Base-by-base conservation (phyloP, 2,329 filamentous ascomycete species). In the Colletotrichum coccodes region DNA sequence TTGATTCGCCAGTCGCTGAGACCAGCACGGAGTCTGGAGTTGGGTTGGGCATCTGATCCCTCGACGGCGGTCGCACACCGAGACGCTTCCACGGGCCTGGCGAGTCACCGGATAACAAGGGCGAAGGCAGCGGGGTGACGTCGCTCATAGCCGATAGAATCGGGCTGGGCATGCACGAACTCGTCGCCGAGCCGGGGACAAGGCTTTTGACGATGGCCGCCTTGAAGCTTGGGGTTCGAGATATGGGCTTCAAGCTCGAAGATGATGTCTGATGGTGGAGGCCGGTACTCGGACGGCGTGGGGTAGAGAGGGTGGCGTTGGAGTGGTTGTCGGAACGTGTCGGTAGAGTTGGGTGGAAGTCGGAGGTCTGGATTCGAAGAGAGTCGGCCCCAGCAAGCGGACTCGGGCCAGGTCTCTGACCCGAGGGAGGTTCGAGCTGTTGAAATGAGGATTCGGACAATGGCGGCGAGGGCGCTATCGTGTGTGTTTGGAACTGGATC, bases 41-140 rank as follows among this genome's bases (percentile, higher is more conserved):
- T 47, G 79, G 73, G 30, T 78, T 74, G 40, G 76, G 75, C 44
- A 78, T 71, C 54, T 77, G 76, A 34, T 87, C 87, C 71, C 81
- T 81, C 42, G 84, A 90, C 57, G 79, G 78, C 36, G 83, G 84
- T 56, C 84, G 81, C 36, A 81, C 79, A 62, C 79, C 78, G 64
- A 90, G 79, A 76, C 83, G 84, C 77, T 85, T 89, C 91, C 91
- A 90, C 26, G 90, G 89, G 30, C 90, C 89, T 14, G 90, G 88
- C 1, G 91, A 92, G 73, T 91, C 89, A 71, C 83, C 83, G 5
- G 85, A 85, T 74, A 92, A 85, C 52, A 95, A 84, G 4, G 93
- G 93, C 26, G 93, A 95, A 3, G 93, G 93, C 38, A 96, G 82
- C 63, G 93, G 93, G 4, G 93, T 95, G 71, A 96, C 82, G 77